Conservation (phyloP, 257 asterid genomes). For the Mentha longifolia region DNA sequence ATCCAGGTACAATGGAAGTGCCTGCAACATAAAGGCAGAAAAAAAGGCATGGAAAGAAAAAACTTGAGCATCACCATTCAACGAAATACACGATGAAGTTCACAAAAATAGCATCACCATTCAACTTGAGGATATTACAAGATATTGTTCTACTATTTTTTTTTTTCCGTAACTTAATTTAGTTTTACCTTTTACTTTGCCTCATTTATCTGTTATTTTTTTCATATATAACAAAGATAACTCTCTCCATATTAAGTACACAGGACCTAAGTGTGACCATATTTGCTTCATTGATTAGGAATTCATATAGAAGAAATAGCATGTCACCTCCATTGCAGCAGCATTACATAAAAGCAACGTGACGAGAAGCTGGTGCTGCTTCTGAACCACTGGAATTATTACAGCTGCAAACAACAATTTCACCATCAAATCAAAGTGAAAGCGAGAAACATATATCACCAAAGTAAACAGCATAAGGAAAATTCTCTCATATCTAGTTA, state of each 20-base stretch:
- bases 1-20: constrained; percentile 95
- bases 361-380: constrained; percentile 99
- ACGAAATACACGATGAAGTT: constrained; percentile 7
- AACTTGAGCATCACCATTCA: constrained; percentile 4
- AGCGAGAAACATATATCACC: not conserved
- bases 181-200: not conserved
- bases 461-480: not conserved
- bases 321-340: constrained; percentile 91
- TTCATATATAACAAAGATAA: not conserved
- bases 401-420: constrained; percentile 54
- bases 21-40: constrained; percentile 55
- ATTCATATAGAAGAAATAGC: constrained; percentile 5
- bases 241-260: too few relatives aligned
- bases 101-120: not conserved
- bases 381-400: constrained; percentile 94
- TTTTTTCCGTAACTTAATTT: not conserved
- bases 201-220: not conserved
- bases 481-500: not conserved
- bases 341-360: constrained; percentile 95
- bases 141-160: not conserved
- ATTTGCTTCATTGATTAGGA: not conserved
- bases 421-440: constrained; percentile 28
- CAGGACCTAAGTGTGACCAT: not conserved
- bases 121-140: not conserved
- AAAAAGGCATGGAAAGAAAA: constrained; percentile 19